Base-by-base conservation (phyloP, 345 rosid species). In the Angophora floribunda region DNA sequence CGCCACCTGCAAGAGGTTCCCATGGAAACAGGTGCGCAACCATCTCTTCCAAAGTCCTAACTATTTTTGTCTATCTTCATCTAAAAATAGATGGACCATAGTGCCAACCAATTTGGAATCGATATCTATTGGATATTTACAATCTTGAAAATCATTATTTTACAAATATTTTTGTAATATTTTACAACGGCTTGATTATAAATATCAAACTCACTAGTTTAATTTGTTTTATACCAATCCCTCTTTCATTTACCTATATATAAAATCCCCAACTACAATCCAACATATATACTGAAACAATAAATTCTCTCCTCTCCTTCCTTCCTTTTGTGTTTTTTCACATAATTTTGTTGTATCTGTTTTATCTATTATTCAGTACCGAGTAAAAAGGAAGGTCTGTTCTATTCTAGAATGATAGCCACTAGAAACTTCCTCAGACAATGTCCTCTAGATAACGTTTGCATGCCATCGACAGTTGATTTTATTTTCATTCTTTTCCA, bases 1-100 rank as follows among this genome's bases (percentile, higher is more conserved):
- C 59, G 99, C 99, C 21, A 89, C 96, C 51, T 93, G 95, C 93
- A 93, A 91, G 65, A 93, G 97, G 82, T 97, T 97, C 87, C 99
- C 99, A 26, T 90, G 96, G 88, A 95, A 92, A 92, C 97, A 94
- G 93, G 98, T 95, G 28, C 65, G 30, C n/a, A 13, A 59, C 0
- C 30, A 24, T 59, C 65, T 24, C 30, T 59, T 24, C 1, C 3
- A n/a, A 24, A 59, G 65, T 24, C 65, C 65, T 59, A 10, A 59
- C n/a, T 59, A 59, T 59, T 59, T 57, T 26, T 59, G 30, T 59
- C 13, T 59, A 59, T 59, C 65, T 59, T 59, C n/a, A 13, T 26
- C 24, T 57, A 24, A 57, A 10, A 59, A 59, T 59, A 26, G 65
- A 6, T 59, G 65, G 24, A 59, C 65, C n/a, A 59, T 59, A 53